Base-by-base conservation (phyloP, 1,139 yeast species). In the Meyerozyma carpophila region DNA sequence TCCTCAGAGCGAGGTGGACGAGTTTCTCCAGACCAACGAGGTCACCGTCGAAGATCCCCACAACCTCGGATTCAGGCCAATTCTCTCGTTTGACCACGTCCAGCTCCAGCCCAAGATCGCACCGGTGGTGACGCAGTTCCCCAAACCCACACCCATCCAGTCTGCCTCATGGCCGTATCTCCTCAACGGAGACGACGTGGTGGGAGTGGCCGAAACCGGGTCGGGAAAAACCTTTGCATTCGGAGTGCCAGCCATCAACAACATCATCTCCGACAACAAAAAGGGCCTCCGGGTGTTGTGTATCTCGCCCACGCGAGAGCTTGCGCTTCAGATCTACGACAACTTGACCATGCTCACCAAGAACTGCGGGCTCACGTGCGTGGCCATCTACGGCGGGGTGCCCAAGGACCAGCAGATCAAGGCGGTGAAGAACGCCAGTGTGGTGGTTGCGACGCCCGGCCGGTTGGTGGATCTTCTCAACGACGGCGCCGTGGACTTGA, bases 151-250 rank as follows among this genome's bases (percentile, higher is more conserved):
- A 4, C 98, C 98, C 29, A 93, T 93, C 56, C 99, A 93, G 70
- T 80, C 96, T n/a, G 91, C 83, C 29, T 79, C 98, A 10, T 93
- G 98, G 98, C 99, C 99, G 51, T 90, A 81, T 59, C 69, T 94
- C 43, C 70, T 93, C 43, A 68, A 81, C 29, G 86, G 87, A 16
- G 77, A 84, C 51, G 98, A 93, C 62, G 96, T 91, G 32, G 81
- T 93, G 51, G 98, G 98, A 60, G 97, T 94, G 49, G 98, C 98
- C 26, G 98, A 93, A 68, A 93, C 98, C 10, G 98, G 98, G 39
- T 89, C 96, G 0, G 98, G 98, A 58, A 93, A 93, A 65, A 93
- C 98, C 0, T 84, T 91, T 66, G 98, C 98, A 1, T 93, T 93
- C 62, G 96, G 98, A 58, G 95, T 93, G 16, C 99, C 99, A 38